A percentile compares a stretch with the other conserved stretches of the same genome.
Conservation (phyloP, 2,329 filamentous ascomycete genomes). For the Ophidiomyces ophidiicola region DNA sequence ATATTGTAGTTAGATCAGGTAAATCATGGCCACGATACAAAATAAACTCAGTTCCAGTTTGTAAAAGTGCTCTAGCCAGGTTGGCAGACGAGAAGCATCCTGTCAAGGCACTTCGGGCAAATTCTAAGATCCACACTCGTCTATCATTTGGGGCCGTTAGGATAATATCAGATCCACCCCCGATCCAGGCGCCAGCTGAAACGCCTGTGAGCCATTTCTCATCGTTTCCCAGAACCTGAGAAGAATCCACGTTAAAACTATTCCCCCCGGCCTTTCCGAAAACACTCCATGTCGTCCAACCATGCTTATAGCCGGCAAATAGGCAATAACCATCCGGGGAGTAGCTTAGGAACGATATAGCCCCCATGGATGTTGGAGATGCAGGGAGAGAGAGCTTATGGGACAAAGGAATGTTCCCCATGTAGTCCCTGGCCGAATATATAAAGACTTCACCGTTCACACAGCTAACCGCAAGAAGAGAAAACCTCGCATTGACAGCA, state of each 20-base stretch:
- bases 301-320: conserved; percentile 82
- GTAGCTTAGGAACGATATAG: conserved; percentile 63
- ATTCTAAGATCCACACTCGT: conserved; percentile 75
- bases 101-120: conserved; percentile 84
- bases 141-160: conserved; percentile 60
- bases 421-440: conserved; percentile 89
- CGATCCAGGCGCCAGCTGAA: conserved; percentile 69
- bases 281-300: conserved; percentile 95
- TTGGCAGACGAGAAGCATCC: conserved; percentile 88
- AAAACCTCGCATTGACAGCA: conserved; percentile 89
- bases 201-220: conserved; percentile 80
- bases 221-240: conserved; percentile 52
- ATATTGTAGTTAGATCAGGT: conserved; percentile 79
- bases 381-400: conserved; percentile 62
- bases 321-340: conserved; percentile 94
- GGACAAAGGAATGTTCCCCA: conserved; percentile 79
- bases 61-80: conserved; percentile 73
- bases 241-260: conserved; percentile 62
- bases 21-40: conserved; percentile 89
- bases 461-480: conserved; percentile 77
- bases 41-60: conserved; percentile 78
- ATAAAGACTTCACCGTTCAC: conserved; percentile 66
- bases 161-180: conserved; percentile 74
- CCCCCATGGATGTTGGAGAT: conserved; percentile 55
- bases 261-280: conserved; percentile 82